Evolutionary conservation across 1,139 yeast species (phyloP), one percentile per base, ranked within the genome.

Genomic region (Candida glucosophila): DNA sequence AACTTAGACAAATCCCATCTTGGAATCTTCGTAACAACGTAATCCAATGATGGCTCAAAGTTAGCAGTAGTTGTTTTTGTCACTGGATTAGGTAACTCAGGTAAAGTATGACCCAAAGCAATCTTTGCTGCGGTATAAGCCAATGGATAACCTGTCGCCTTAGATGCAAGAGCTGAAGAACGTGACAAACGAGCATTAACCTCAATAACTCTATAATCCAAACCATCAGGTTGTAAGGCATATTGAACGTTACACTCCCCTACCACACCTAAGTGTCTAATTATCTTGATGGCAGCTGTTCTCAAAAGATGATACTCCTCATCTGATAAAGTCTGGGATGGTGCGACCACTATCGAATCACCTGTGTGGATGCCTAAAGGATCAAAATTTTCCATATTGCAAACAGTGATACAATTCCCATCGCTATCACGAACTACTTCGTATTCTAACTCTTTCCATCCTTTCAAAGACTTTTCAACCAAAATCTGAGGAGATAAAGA

Each of bases 201-300:
- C 60, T 90, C 98, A 47, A 90, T 90, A 38, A 90, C 95, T 58
- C 97, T 75, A 65, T 81, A 90, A 47, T 90, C 98, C 44, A 82
- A 70, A 22, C 95, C 93, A 55, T 85, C 90, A 16, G 98, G 95
- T 50, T 88, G 92, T 44, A 90, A 72, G 29, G 97, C 95, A 49
- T 90, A 90, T 58, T 90, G 98, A 40, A 92, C 95, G 52, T 90
- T 90, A 74, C 98, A 90, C 64, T 90, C 98, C 56, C 98, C 98
- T 42, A 90, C 96, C 37, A 90, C 98, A 49, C 98, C 98, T 51
- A 90, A 69, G 49, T 90, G 98, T 59, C 97, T 85, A 44, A 90
- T 90, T 47, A 90, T 85, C 59, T 90, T 90, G 53, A 90, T 85
- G 26, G 98, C 98, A 32, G 98, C 95, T 30, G 93, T 69, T 66